A percentile compares a stretch with the other conserved stretches of the same genome.
Evolutionary conservation across 1,284 basidiomycete species (phyloP).

Genomic region (Peniophora sp.): DNA sequence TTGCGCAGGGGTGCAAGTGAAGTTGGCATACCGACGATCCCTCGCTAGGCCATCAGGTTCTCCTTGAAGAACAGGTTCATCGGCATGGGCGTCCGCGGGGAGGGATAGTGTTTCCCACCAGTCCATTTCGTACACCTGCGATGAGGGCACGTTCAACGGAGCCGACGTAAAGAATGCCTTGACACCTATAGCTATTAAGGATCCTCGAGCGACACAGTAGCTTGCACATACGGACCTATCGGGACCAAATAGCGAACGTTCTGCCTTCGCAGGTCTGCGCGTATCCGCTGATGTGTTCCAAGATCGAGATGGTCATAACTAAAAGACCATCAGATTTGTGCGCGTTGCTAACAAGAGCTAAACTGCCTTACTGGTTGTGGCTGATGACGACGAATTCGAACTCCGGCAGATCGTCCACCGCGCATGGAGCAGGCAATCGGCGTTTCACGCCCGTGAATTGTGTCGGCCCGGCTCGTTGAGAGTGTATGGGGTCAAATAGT

Average conservation of each 20-base stretch:
- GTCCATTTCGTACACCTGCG: slow-evolving; percentile 21
- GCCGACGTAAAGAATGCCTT: slow-evolving; percentile 18
- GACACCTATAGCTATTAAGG: slow-evolving; percentile 9
- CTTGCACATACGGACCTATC: slow-evolving; percentile 12
- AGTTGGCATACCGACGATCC: slow-evolving; percentile 10
- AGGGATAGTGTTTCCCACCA: slow-evolving; percentile 21
- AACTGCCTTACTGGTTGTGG: slow-evolving; percentile 28
- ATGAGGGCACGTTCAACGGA: slow-evolving; percentile 15
- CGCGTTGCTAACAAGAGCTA: background rate
- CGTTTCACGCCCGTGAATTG: slow-evolving; percentile 18
- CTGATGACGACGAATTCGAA: slow-evolving; percentile 25
- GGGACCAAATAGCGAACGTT: slow-evolving; percentile 21
- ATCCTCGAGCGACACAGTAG: background rate
- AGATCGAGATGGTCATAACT: slow-evolving; percentile 28
- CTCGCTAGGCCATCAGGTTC: background rate
- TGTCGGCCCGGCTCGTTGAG: slow-evolving; percentile 21
- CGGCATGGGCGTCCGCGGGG: background rate
- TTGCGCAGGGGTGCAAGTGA: slow-evolving; percentile 25
- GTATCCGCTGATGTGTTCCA: slow-evolving; percentile 17
- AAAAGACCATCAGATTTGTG: background rate
- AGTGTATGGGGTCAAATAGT: slow-evolving; percentile 27
- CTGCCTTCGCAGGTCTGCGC: slow-evolving; percentile 10
- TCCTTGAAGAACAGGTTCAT: background rate
- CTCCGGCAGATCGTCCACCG: slow-evolving; percentile 22
- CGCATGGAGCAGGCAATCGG: slow-evolving; percentile 23